Evolutionary conservation across 108 stramenopile genomes (phyloP).

Genomic region (Chaetoceros tenuissimus): DNA sequence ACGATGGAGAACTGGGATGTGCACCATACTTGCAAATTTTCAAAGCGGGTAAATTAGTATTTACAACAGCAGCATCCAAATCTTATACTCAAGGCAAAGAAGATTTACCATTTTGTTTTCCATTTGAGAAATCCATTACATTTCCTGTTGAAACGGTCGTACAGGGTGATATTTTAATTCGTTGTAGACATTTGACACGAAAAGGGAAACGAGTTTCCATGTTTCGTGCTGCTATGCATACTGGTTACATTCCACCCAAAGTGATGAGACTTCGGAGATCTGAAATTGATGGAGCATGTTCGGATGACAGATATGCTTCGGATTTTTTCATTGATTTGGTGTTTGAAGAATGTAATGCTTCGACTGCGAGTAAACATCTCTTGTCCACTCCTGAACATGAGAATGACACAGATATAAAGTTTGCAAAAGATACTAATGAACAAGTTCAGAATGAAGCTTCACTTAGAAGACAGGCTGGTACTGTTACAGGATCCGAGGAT

Average conservation of each 20-base stretch:
- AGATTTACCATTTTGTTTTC: slow-evolving; percentile 57
- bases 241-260: slow-evolving; percentile 88
- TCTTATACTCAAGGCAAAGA: slow-evolving; percentile 48
- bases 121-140: slow-evolving; percentile 44
- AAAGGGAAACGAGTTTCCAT: slow-evolving; percentile 78
- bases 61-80: slow-evolving; percentile 67
- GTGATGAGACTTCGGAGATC: slow-evolving; percentile 86
- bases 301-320: slow-evolving; percentile 77
- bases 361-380: slow-evolving; percentile 52
- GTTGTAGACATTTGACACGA: slow-evolving; percentile 83
- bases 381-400: slow-evolving; percentile 2
- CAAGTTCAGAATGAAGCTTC: neutral
- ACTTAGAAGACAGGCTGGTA: neutral
- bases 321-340: slow-evolving; percentile 93
- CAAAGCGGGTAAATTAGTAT: slow-evolving; percentile 82
- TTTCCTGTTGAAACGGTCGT: slow-evolving; percentile 70
- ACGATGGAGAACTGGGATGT: slow-evolving; percentile 58
- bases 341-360: slow-evolving; percentile 83
- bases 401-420: slow-evolving; percentile 15
- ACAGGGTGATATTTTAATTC: slow-evolving; percentile 86
- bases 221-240: slow-evolving; percentile 97
- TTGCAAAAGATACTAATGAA: slow-evolving; percentile 4
- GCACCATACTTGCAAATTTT: slow-evolving; percentile 94
- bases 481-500: neutral
- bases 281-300: slow-evolving; percentile 92